Evolutionary conservation across 345 rosid genomes (phyloP), one percentile per base, ranked within the genome.

Genomic region (Garcia nutans): DNA sequence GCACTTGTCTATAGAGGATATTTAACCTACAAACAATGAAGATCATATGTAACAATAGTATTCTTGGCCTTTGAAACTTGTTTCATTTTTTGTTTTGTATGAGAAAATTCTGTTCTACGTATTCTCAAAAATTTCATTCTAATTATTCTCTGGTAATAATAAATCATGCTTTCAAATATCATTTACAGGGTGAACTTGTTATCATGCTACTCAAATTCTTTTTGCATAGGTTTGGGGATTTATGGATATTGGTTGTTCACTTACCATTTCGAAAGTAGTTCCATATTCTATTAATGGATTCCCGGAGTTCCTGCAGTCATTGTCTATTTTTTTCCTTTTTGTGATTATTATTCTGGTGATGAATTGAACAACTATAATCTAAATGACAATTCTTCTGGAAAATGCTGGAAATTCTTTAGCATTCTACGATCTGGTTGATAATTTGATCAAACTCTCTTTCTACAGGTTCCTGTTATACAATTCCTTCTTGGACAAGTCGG

Each of bases 401-500:
- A 54, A 19, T 37, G 69, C 69, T 65, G 1, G 24, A 47, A 10
- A 19, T 0, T 31, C 44, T 24, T 22, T 17, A 23, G 15, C n/a
- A 19, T 47, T 52, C 7, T 22, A 3, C 3, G n/a, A 33, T 50
- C 26, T 64, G 5, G 63, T 24, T 71, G 54, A 56, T 12, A 71
- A 66, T n/a, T 23, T 24, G 15, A 70, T 33, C 42, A 68, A 68
- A 65, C 24, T 52, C 12, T 60, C 9, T 8, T 68, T 65, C 22
- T 62, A 41, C 91, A 93, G 99, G 99, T 96, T 83, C 99, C 99
- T 17, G 99, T 96, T 12, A 93, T 96, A 82, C 98, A 96, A 80
- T 60, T 96, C 76, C 92, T 96, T 61, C 87, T 96, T 42, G 99
- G 99, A 76, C 97, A 93, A 87, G 87, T 90, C 9, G 98, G 98